Evolutionary conservation across 768 basidiomycete species (phyloP).

Genomic region (Holtermannia corniformis): DNA sequence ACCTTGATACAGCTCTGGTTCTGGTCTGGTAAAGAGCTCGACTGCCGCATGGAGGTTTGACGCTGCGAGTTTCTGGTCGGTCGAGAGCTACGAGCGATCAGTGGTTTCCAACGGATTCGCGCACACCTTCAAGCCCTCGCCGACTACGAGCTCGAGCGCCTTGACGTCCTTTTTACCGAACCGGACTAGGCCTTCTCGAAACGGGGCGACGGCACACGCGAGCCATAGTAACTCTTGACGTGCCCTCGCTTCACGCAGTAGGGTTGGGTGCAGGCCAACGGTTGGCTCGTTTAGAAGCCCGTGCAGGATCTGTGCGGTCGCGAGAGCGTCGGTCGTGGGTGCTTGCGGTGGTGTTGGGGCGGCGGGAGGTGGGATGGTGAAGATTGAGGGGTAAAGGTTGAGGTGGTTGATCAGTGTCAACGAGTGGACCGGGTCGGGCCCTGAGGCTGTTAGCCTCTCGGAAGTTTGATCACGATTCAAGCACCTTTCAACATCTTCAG

Average conservation of each 20-base stretch:
- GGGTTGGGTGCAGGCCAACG: constrained; percentile 6
- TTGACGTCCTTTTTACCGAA: constrained; percentile 55
- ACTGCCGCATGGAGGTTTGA: constrained; percentile 21
- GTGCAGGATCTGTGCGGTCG: constrained; percentile 54
- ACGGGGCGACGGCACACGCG: constrained; percentile 67
- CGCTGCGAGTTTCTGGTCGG: constrained; percentile 27
- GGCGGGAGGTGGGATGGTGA: constrained; percentile 21
- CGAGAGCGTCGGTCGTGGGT: constrained; percentile 43
- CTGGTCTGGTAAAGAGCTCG: background rate
- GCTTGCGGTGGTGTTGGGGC: constrained; percentile 26
- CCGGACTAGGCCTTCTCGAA: constrained; percentile 52
- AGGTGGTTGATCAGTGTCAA: constrained; percentile 66
- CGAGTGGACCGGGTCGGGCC: constrained; percentile 61
- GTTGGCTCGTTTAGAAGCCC: constrained; percentile 38
- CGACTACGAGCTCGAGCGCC: constrained; percentile 60
- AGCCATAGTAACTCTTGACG: constrained; percentile 58
- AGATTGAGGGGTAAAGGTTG: constrained; percentile 52
- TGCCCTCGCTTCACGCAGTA: constrained; percentile 38
- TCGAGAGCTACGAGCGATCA: constrained; percentile 29
- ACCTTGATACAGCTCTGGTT: background rate
- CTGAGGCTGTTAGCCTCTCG: constrained; percentile 43
- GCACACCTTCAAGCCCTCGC: constrained; percentile 65
- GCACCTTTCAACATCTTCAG: constrained; percentile 87
- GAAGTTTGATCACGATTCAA: constrained; percentile 54
- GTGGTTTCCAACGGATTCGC: background rate